Conservation (phyloP, 2,329 filamentous ascomycete genomes). For the Pseudogymnoascus sp. region DNA sequence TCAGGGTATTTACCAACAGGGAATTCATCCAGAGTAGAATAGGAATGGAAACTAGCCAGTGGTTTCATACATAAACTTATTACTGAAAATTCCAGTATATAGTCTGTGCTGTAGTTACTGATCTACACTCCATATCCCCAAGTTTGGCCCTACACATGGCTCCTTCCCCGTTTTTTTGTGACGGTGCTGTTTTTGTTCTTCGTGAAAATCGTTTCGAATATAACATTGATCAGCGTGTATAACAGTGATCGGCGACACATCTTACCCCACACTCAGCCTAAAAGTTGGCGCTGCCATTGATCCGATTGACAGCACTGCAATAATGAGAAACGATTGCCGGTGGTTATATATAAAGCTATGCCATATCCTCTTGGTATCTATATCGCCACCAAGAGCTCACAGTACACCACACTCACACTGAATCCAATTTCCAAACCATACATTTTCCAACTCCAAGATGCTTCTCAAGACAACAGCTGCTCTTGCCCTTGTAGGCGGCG, state of each 20-base stretch:
- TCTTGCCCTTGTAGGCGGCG: neutral
- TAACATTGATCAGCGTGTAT: neutral
- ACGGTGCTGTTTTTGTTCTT: neutral
- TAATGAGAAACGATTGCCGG: neutral
- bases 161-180: neutral
- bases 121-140: neutral
- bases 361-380: neutral
- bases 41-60: neutral
- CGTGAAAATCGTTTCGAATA: neutral
- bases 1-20: neutral
- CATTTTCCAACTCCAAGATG: neutral
- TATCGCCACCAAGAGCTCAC: neutral
- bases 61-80: neutral
- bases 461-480: neutral
- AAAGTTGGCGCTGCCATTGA: neutral
- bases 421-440: neutral
- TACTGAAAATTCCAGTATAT: neutral
- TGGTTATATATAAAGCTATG: neutral
- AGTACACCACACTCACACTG: neutral
- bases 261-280: constrained; percentile 4
- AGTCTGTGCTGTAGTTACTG: neutral
- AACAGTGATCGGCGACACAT: neutral
- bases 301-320: neutral
- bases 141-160: neutral
- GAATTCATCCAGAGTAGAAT: neutral